Percentiles rank a stretch among this genome's conserved stretches.
Evolutionary conservation across 2,329 filamentous ascomycete species (phyloP).

Genomic region (Metarhizium anisopliae): DNA sequence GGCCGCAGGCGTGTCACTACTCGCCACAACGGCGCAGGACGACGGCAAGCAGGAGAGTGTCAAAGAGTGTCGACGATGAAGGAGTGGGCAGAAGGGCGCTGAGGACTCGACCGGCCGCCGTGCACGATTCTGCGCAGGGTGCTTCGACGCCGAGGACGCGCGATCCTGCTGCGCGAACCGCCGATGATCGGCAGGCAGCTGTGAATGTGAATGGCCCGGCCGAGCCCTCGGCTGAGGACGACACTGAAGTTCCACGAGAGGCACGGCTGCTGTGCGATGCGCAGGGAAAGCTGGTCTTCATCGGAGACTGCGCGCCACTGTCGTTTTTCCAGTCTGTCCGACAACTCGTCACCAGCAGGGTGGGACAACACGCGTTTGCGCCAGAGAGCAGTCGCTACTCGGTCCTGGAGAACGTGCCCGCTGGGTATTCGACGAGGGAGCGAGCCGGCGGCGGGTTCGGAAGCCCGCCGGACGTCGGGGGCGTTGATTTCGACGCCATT

Average conservation of each 20-base stretch:
- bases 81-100: constrained; percentile 2
- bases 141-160: neutral
- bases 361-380: constrained; percentile 41
- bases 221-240: constrained; percentile 30
- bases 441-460: neutral
- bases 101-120: neutral
- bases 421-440: constrained; percentile 8
- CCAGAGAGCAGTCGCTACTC: constrained; percentile 41
- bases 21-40: constrained; percentile 33
- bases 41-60: constrained; percentile 11
- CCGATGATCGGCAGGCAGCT: neutral
- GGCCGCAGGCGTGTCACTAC: constrained; percentile 36
- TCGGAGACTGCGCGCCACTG: constrained; percentile 46
- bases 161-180: neutral
- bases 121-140: neutral
- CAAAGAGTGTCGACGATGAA: constrained; percentile 8
- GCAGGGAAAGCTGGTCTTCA: constrained; percentile 45
- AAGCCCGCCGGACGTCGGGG: constrained; percentile 18
- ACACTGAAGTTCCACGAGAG: constrained; percentile 45
- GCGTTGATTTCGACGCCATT: constrained; percentile 16
- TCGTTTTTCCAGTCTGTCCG: constrained; percentile 48
- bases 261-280: constrained; percentile 42
- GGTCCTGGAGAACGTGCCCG: constrained; percentile 35
- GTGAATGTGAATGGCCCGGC: constrained; percentile 6
- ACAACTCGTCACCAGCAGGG: constrained; percentile 38